phyloP scores from a whole-genome alignment of 2,329 filamentous ascomycete species.

The Exophiala viscosa region DNA sequence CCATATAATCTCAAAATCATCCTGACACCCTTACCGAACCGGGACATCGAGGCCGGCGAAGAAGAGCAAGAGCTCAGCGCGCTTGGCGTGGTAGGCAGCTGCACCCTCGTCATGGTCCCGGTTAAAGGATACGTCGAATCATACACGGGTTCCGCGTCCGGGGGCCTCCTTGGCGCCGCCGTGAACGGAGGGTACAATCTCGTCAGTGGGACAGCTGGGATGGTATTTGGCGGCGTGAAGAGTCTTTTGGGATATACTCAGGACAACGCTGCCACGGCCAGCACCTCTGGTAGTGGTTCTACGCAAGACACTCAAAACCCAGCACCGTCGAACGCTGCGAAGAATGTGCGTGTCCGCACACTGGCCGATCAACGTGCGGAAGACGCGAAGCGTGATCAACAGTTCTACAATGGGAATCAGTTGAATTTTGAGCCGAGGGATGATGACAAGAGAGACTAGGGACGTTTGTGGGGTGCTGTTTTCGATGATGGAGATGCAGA shows the following conservation, averaged over 20 bases:
- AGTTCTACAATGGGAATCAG: constrained; percentile 91
- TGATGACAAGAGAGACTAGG: constrained; percentile 42
- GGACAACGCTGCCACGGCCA: not conserved
- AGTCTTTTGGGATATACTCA: constrained; percentile 43
- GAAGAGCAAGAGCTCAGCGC: constrained; percentile 66
- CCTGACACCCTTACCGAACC: constrained; percentile 71
- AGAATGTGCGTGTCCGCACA: constrained; percentile 47
- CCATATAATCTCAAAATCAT: constrained; percentile 85
- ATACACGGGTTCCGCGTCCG: constrained; percentile 43
- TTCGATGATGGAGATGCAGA: not conserved
- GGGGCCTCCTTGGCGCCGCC: constrained; percentile 34
- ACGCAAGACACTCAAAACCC: constrained; percentile 13
- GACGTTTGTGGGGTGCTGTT: not conserved
- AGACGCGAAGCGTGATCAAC: constrained; percentile 53
- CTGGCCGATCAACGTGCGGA: constrained; percentile 49
- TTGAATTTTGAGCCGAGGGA: constrained; percentile 65
- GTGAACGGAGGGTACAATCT: constrained; percentile 43
- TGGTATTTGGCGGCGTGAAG: constrained; percentile 42
- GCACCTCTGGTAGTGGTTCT: constrained; percentile 1
- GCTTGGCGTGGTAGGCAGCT: constrained; percentile 71
- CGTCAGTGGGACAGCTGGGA: constrained; percentile 42
- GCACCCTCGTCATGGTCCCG: constrained; percentile 77
- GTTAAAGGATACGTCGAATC: constrained; percentile 60
- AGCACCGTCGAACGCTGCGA: constrained; percentile 9
- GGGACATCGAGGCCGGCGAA: constrained; percentile 68